Conservation (phyloP, 805 yeast genomes). For the Cyberlindnera galapagoensis region DNA sequence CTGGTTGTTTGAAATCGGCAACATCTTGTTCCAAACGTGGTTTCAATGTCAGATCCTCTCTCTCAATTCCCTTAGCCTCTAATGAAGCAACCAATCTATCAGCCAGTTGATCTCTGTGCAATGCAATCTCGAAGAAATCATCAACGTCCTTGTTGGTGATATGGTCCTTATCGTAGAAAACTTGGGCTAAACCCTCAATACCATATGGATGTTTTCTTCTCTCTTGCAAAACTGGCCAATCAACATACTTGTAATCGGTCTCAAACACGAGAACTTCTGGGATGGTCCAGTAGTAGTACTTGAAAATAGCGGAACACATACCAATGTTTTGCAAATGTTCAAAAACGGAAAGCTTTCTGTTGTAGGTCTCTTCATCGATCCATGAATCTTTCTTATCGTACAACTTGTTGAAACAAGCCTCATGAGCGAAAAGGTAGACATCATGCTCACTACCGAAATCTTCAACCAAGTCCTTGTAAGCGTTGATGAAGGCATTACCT, state of each 20-base stretch:
- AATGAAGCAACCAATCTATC: constrained; percentile 6
- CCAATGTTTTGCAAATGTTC: constrained; percentile 21
- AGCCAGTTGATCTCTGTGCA: constrained; percentile 7
- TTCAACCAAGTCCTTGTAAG: constrained; percentile 20
- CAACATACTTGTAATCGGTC: constrained; percentile 19
- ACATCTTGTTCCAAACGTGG: constrained; percentile 9
- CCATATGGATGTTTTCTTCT: constrained; percentile 18
- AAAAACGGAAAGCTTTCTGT: constrained; percentile 8
- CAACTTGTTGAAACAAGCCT: constrained; percentile 13
- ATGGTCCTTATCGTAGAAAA: constrained; percentile 8
- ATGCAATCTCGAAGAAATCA: constrained; percentile 3
- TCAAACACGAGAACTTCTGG: constrained; percentile 22
- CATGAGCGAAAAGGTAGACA: constrained; percentile 1
- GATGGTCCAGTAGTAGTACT: constrained; percentile 15
- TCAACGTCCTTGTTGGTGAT: constrained; percentile 5
- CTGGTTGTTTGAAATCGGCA: constrained; percentile 14
- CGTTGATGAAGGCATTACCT: constrained; percentile 20
- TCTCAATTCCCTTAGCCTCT: background rate
- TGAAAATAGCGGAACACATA: constrained; percentile 21
- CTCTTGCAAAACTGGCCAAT: constrained; percentile 3
- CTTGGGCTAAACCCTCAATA: constrained; percentile 13
- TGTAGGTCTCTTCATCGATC: constrained; percentile 19
- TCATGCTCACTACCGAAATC: constrained; percentile 7
- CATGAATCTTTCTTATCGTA: constrained; percentile 20
- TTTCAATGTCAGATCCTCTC: constrained; percentile 4